Conservation (phyloP, 225 moss, liverwort and hornwort species). For the Physcomitrium patens region DNA sequence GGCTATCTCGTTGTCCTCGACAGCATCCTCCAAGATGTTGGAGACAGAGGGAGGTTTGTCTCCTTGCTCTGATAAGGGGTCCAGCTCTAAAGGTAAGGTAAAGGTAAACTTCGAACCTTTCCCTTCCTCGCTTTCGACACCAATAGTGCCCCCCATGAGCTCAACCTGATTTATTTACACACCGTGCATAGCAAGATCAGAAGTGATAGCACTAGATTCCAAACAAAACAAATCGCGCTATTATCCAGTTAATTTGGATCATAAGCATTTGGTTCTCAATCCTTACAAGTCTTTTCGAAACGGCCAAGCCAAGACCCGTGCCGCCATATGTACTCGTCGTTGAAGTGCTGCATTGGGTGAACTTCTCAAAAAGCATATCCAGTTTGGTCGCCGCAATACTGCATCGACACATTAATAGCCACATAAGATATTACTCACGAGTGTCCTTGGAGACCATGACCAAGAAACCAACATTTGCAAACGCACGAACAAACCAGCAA, state of each 20-base stretch:
- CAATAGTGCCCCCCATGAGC: slow-evolving; percentile 55
- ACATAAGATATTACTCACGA: not conserved
- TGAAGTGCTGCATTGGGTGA: slow-evolving; percentile 69
- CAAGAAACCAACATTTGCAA: not conserved
- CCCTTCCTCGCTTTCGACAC: slow-evolving; percentile 51
- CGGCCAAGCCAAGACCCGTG: slow-evolving; percentile 84
- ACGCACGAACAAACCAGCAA: too few relatives aligned
- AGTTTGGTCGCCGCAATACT: slow-evolving; percentile 46
- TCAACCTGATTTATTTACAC: slow-evolving; percentile 37
- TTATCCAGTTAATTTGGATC: too few relatives aligned
- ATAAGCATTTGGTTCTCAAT: too few relatives aligned
- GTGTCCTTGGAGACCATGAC: not conserved
- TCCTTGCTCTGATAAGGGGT: slow-evolving; percentile 45
- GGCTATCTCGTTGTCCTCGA: too few relatives aligned
- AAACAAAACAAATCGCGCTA: too few relatives aligned
- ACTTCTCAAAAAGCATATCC: slow-evolving; percentile 75
- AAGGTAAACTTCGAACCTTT: slow-evolving; percentile 56
- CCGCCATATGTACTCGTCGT: slow-evolving; percentile 78
- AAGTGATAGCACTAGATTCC: too few relatives aligned
- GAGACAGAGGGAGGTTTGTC: slow-evolving; percentile 37
- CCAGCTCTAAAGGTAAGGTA: slow-evolving; percentile 48
- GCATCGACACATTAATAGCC: not conserved
- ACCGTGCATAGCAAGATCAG: not conserved
- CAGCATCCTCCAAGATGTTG: too few relatives aligned
- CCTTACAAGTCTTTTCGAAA: slow-evolving; percentile 79